Conservation (phyloP, 139 green algal genomes). For the Chlamydomonas sp. region DNA sequence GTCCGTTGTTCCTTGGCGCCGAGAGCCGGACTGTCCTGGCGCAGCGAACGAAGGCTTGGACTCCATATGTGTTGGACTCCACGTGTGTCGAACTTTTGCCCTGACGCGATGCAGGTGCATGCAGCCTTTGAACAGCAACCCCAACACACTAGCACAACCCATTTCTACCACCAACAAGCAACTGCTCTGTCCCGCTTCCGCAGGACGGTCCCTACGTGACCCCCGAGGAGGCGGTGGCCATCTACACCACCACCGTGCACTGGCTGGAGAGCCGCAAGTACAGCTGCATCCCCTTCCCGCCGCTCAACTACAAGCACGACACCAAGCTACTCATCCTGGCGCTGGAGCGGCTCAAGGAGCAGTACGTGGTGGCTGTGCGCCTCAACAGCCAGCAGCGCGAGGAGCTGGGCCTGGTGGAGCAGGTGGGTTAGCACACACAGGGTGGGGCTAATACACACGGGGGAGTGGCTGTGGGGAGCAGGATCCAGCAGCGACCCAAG, state of each 20-base stretch:
- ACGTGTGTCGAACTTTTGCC: too few species aligned
- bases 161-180: neutral
- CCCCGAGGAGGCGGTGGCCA: slow-evolving; percentile 96
- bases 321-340: slow-evolving; percentile 99
- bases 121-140: neutral
- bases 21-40: too few species aligned
- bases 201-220: slow-evolving; percentile 90
- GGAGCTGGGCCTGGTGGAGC: slow-evolving; percentile 99
- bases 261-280: slow-evolving; percentile 99
- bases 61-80: too few species aligned
- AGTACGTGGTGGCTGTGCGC: slow-evolving; percentile 94
- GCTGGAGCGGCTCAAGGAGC: slow-evolving; percentile 98
- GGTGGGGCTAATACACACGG: neutral
- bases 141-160: neutral
- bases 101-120: too few species aligned
- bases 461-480: neutral
- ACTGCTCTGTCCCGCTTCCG: neutral
- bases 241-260: slow-evolving; percentile 99
- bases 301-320: slow-evolving; percentile 99
- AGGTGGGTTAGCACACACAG: slow-evolving; percentile 49
- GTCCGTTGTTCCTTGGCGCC: too few species aligned
- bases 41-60: too few species aligned
- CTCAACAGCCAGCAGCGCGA: slow-evolving; percentile 98
- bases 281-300: slow-evolving; percentile 97
- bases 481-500: too few species aligned